Conservation (phyloP, 768 basidiomycete genomes). For the Trametes sanguinea region DNA sequence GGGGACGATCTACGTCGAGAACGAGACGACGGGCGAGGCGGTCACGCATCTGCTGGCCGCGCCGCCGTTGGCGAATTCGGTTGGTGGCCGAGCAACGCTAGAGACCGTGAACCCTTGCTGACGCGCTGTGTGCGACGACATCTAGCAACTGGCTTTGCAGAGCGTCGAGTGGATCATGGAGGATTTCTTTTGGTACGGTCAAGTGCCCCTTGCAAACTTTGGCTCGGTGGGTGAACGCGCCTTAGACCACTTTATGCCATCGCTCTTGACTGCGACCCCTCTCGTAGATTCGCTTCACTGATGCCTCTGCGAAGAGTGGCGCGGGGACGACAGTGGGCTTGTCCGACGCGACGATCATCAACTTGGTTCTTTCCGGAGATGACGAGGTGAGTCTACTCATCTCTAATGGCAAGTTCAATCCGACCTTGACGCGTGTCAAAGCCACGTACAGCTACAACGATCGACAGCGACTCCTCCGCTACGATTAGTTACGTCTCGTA, state of each 20-base stretch:
- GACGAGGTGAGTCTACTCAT: not conserved
- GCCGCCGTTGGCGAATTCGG: slow-evolving; percentile 25
- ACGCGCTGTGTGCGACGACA: no score
- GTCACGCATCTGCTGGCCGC: slow-evolving; percentile 6
- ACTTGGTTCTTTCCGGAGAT: slow-evolving; percentile 24
- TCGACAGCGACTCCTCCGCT: not conserved
- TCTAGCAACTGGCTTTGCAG: slow-evolving; percentile 25
- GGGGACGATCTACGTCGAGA: slow-evolving; percentile 26
- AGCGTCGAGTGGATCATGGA: slow-evolving; percentile 37
- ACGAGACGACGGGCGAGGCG: slow-evolving; percentile 26
- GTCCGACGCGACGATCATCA: slow-evolving; percentile 31
- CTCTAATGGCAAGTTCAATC: not conserved
- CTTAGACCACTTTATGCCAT: no score
- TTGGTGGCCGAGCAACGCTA: not conserved
- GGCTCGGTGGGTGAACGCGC: not conserved
- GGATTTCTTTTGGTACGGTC: no score
- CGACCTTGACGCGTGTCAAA: not conserved
- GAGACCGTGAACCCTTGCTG: no score
- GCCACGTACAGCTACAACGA: not conserved
- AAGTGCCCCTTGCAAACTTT: not conserved
- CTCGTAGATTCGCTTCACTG: slow-evolving; percentile 26
- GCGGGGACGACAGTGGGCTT: slow-evolving; percentile 28
- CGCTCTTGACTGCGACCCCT: no score
- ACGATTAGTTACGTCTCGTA: not conserved
- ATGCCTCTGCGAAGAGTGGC: slow-evolving; percentile 29